A percentile compares a stretch with the other conserved stretches of the same genome.
Evolutionary conservation across 75 land plant species (phyloP).

Genomic region (Adiantum capillusveneris): DNA sequence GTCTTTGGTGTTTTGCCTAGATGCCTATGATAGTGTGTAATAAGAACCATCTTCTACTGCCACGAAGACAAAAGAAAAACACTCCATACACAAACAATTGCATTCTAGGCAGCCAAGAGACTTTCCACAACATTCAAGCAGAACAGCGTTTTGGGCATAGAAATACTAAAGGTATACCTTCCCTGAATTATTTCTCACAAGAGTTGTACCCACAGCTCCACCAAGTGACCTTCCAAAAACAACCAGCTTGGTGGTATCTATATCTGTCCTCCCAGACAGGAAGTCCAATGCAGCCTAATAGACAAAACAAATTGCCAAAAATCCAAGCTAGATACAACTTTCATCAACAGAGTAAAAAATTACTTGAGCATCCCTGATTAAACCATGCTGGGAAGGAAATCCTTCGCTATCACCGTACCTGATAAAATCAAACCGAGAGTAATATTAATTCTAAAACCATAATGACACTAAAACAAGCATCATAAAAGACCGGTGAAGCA

Average conservation of each 20-base stretch:
- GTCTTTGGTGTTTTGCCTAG: no score
- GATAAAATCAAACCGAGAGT: neutral
- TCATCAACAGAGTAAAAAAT: neutral
- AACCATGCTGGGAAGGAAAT: slow-evolving; percentile 85
- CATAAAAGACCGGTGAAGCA: slow-evolving; percentile 1
- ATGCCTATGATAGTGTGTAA: no score
- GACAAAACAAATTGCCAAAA: neutral
- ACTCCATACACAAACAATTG: no score
- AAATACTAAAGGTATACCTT: no score
- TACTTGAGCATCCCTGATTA: slow-evolving; percentile 89
- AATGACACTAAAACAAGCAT: neutral
- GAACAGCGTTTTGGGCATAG: no score
- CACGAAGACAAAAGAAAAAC: no score
- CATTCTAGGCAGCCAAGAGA: no score
- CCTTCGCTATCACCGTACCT: slow-evolving; percentile 99
- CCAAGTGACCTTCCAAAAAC: slow-evolving; percentile 99
- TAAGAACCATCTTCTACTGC: no score
- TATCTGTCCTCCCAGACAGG: slow-evolving; percentile 66
- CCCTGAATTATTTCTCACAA: slow-evolving; percentile 83
- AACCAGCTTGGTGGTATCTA: slow-evolving; percentile 75
- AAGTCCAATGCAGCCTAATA: slow-evolving; percentile 90
- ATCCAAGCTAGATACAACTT: neutral
- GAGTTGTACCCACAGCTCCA: slow-evolving; percentile 90
- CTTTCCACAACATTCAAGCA: no score
- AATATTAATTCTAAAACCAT: neutral